Percentiles rank a stretch among this genome's conserved stretches.
These are phyloP conservation scores for Durotheca rogersii DNA, from an alignment of 495 filamentous ascomycete species.

Conservation along the genomic window DNA sequence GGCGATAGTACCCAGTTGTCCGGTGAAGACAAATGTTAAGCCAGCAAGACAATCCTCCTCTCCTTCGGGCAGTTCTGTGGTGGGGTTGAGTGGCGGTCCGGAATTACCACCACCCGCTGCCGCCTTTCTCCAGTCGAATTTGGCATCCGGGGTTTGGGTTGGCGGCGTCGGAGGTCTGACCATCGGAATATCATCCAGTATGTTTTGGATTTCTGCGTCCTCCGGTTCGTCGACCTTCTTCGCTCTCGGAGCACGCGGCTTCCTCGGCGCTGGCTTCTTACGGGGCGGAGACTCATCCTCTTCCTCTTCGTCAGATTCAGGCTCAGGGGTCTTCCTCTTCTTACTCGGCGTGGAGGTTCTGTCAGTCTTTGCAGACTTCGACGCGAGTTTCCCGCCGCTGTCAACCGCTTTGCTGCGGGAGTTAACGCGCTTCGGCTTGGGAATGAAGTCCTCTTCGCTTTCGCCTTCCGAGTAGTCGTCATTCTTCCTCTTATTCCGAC, in stretches of 20 bases:
- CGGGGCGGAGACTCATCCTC: constrained; percentile 42
- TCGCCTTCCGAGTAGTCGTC: constrained; percentile 67
- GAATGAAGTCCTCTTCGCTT: constrained; percentile 56
- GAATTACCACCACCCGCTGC: constrained; percentile 56
- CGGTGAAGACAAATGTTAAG: constrained; percentile 97
- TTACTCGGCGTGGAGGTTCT: constrained; percentile 42
- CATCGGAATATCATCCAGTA: constrained; percentile 83
- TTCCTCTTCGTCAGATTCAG: constrained; percentile 47
- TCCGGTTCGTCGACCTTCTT: constrained; percentile 62
- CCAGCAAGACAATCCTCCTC: constrained; percentile 89
- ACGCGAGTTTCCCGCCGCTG: constrained; percentile 38
- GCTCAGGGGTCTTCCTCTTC: constrained; percentile 50
- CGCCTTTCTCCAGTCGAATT: constrained; percentile 66
- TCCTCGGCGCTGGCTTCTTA: constrained; percentile 65
- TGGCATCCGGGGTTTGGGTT: constrained; percentile 58
- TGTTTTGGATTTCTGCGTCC: constrained; percentile 68
- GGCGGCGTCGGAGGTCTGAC: constrained; percentile 82
- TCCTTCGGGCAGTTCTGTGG: constrained; percentile 69
- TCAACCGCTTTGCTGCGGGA: constrained; percentile 45
- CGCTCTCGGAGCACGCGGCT: constrained; percentile 55
- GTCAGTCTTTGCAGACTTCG: constrained; percentile 40
- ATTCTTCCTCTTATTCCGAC: constrained; percentile 60
- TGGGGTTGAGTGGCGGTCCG: constrained; percentile 61
- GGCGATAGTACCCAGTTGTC: constrained; percentile 72
- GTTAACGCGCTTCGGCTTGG: constrained; percentile 50